A percentile compares a stretch with the other conserved stretches of the same genome.
These are phyloP conservation scores for rapeseed (Brassica napus) DNA, from an alignment of 345 rosid genomes.

Conservation along the genomic window Da-Ae NC_063434.1:13645501-13646000, in stretches of 20 bases:
- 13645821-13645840: neutral
- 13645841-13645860: neutral
- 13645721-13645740: neutral
- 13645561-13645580: neutral
- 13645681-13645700: neutral
- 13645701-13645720: neutral
- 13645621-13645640: neutral
- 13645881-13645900: neutral
- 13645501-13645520: neutral
- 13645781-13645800: neutral
- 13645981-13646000: neutral
- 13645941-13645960: neutral
- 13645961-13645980: neutral
- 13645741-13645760: neutral
- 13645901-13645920: neutral
- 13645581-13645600: neutral
- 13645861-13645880: neutral
- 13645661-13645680: no score
- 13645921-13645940: neutral
- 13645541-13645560: neutral
- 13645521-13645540: neutral
- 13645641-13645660: neutral
- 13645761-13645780: neutral
- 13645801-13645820: neutral
- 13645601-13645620: neutral